A percentile compares a stretch with the other conserved stretches of the same genome.
Conservation (phyloP, 202 grass and related monocot genomes). For the Digitaria exilis region DNA sequence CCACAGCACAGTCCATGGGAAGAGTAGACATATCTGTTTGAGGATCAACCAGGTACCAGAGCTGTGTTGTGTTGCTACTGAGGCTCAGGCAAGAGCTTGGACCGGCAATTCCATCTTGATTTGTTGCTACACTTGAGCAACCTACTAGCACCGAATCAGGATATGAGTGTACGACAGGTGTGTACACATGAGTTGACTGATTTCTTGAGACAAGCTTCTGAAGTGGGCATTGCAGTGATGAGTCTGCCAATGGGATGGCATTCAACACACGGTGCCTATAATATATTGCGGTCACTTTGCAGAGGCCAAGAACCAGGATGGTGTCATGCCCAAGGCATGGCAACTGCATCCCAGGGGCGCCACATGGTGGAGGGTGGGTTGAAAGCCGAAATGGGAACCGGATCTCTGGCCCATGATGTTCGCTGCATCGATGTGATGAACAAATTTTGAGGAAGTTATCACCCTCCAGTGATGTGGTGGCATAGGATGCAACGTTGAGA, state of each 20-base stretch:
- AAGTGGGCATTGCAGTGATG: conserved; percentile 19
- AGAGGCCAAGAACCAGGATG: conserved; percentile 35
- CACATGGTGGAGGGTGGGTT: neutral
- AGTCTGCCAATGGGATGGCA: neutral
- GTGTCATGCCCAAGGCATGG: conserved; percentile 40
- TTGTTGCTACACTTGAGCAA: conserved; percentile 13
- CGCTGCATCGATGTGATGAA: conserved; percentile 25
- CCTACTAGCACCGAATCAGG: neutral
- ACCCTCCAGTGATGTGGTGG: neutral
- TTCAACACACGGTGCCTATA: conserved; percentile 1
- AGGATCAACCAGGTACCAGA: conserved; percentile 7
- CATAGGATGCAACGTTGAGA: neutral
- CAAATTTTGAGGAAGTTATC: conserved; percentile 23
- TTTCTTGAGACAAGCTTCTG: conserved; percentile 28
- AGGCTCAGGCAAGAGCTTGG: conserved; percentile 34
- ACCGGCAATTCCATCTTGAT: neutral
- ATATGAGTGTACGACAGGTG: neutral
- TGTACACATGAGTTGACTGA: conserved; percentile 28
- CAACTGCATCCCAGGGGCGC: conserved; percentile 20
- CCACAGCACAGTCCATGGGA: conserved; percentile 30
- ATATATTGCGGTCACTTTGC: conserved; percentile 38
- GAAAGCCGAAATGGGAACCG: conserved; percentile 42
- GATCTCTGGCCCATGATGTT: conserved; percentile 31
- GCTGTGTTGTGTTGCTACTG: conserved; percentile 8
- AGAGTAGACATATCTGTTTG: neutral